Conservation (phyloP, 768 basidiomycete genomes). For the Harrya chromipes region DNA sequence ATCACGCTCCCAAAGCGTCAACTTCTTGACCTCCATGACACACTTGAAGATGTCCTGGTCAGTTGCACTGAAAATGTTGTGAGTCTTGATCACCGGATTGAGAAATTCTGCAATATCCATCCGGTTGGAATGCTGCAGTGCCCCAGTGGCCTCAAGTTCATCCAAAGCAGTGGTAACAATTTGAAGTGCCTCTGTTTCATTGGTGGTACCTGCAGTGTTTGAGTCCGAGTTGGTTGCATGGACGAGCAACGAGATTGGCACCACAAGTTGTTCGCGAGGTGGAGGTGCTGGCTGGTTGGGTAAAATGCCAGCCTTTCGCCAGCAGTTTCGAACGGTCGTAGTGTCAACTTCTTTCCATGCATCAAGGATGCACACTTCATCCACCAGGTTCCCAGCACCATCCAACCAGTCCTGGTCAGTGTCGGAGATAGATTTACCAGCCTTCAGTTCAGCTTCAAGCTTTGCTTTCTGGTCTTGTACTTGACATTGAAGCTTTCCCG, state of each 20-base stretch:
- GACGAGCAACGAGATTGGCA: conserved; percentile 1
- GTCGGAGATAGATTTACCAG: conserved; percentile 13
- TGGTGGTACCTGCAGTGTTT: not conserved
- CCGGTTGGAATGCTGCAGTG: not conserved
- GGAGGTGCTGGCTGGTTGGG: not conserved
- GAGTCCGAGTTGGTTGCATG: not conserved
- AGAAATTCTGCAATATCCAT: not conserved
- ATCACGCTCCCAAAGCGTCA: too few relatives aligned
- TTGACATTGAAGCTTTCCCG: not conserved
- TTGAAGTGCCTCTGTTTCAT: not conserved
- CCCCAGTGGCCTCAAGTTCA: not conserved
- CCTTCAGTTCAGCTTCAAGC: conserved; percentile 1
- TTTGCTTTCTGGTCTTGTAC: not conserved
- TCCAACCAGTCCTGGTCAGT: conserved; percentile 25
- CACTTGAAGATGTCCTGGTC: not conserved
- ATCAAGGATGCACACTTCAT: conserved; percentile 13
- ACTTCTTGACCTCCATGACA: not conserved
- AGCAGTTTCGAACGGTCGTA: not conserved
- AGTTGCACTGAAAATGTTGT: not conserved
- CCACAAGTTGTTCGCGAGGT: not conserved
- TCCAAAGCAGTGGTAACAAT: not conserved
- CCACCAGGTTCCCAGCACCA: conserved; percentile 22
- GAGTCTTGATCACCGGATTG: not conserved
- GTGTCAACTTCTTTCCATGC: conserved; percentile 9
- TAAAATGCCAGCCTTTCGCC: not conserved